Conservation (phyloP, 148 eudicot species). For the Vaccinium darrowii region DNA sequence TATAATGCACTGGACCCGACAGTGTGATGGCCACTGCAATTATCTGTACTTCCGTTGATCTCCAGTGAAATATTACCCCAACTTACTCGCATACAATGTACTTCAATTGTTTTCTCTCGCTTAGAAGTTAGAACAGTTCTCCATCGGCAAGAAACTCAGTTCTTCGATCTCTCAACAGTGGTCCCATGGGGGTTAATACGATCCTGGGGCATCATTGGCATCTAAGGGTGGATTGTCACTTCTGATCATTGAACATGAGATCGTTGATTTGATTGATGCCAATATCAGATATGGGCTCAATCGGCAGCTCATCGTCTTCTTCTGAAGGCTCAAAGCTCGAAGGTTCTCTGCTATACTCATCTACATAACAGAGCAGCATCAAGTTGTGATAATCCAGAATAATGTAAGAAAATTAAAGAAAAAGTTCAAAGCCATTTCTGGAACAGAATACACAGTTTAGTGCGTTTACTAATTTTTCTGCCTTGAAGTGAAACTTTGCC, state of each 20-base stretch:
- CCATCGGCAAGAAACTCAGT: not conserved
- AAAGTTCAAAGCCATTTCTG: constrained; percentile 3
- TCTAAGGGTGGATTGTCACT: constrained; percentile 18
- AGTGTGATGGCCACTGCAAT: not conserved
- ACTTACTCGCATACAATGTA: not conserved
- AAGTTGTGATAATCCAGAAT: not conserved
- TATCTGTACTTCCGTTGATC: not conserved
- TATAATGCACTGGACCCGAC: not conserved
- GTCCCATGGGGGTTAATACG: not conserved
- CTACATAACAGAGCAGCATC: constrained; percentile 34
- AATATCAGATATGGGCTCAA: constrained; percentile 79
- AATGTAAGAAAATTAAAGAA: not conserved
- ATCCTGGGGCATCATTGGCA: not conserved
- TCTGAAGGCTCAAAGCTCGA: constrained; percentile 26
- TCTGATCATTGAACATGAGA: constrained; percentile 53
- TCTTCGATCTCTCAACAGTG: not conserved
- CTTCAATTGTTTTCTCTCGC: not conserved
- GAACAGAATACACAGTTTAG: not conserved
- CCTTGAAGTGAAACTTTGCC: not conserved
- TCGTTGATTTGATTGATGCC: constrained; percentile 63
- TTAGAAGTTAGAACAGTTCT: not conserved
- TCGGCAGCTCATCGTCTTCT: constrained; percentile 60
- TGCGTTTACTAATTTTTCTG: not conserved
- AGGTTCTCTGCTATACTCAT: constrained; percentile 75
- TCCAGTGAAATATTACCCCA: not conserved